Base-by-base conservation (phyloP, 2,329 filamentous ascomycete species). In the Fusarium globosum region DNA sequence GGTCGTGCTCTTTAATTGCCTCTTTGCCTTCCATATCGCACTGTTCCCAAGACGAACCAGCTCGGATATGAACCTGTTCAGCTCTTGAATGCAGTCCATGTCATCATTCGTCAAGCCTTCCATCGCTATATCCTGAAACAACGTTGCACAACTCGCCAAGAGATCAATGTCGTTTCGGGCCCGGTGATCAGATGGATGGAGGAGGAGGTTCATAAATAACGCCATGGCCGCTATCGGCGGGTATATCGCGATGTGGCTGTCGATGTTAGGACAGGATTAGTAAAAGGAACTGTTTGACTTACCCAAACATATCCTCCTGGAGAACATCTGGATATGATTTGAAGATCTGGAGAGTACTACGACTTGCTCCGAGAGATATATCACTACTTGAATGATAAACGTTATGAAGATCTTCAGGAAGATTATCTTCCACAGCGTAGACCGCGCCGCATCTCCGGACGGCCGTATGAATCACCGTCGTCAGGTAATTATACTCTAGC, bases 351-450 rank as follows among this genome's bases (percentile, higher is more conserved):
- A 65, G 21, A 4, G 36, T 65, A 1, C 28, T 65, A 1, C 63
- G 61, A 20, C 63, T 65, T 5, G 63, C 63, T 1, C 38, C 41
- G 0, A 65, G 46, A 2, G 61, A 65, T 3, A 65, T 20, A n/a
- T 65, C 61, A 15, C 60, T 65, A 1, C 63, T 65, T 3, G 61
- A 65, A 20, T 65, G 61, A 39, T 65, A 65, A 14, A 65, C 61
- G 1, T 30, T 48, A 5, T 65, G 61, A 1, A 65, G 43, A 15
- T 48, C 61, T 1, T 65, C 35, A 15, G 61, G 63, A 0, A 65
- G 18, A 6, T 20, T 48, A 7, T 57, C 48, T 0, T 36, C 16
- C 0, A 35, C 18, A 1, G 41, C 41, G 15, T 57, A 57, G 5
- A 26, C 12, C 7, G 60, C 48, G 1, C 63, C 63, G 1, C 63